Evolutionary conservation across 208 protist species (phyloP).

Genomic region (Crithidia sp.): DNA sequence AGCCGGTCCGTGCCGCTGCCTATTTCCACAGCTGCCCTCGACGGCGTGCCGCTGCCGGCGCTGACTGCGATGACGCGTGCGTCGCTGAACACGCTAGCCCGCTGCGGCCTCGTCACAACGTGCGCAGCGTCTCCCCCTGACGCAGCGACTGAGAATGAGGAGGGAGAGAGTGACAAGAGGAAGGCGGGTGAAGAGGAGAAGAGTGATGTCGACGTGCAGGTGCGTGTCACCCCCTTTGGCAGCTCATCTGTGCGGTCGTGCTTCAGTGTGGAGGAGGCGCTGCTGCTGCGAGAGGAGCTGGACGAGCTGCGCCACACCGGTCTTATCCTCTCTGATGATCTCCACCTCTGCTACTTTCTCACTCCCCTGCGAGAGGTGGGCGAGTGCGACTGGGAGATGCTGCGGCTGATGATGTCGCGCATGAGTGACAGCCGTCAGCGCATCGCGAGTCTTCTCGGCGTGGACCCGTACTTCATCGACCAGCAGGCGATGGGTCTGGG

Average conservation of each 20-base stretch:
- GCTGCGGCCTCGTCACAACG: constrained; percentile 23
- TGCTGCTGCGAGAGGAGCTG: constrained; percentile 71
- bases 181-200: background rate
- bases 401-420: constrained; percentile 60
- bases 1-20: constrained; percentile 3
- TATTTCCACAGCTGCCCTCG: background rate
- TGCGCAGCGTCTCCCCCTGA: background rate
- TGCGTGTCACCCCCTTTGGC: constrained; percentile 74
- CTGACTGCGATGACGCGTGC: constrained; percentile 21
- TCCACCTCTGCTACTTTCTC: constrained; percentile 91
- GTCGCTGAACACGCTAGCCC: constrained; percentile 23
- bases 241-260: constrained; percentile 76
- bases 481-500: constrained; percentile 73
- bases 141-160: background rate
- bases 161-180: background rate
- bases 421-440: constrained; percentile 76
- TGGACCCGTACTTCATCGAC: constrained; percentile 80
- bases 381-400: constrained; percentile 78
- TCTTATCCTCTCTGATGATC: constrained; percentile 87
- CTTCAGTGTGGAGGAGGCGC: constrained; percentile 83
- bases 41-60: constrained; percentile 17
- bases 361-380: constrained; percentile 83
- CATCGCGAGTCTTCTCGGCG: constrained; percentile 75
- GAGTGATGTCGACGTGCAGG: constrained; percentile 1
- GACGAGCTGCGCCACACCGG: constrained; percentile 68